Conservation (phyloP, 1,139 yeast genomes). For the Kodamaea sp. region DNA sequence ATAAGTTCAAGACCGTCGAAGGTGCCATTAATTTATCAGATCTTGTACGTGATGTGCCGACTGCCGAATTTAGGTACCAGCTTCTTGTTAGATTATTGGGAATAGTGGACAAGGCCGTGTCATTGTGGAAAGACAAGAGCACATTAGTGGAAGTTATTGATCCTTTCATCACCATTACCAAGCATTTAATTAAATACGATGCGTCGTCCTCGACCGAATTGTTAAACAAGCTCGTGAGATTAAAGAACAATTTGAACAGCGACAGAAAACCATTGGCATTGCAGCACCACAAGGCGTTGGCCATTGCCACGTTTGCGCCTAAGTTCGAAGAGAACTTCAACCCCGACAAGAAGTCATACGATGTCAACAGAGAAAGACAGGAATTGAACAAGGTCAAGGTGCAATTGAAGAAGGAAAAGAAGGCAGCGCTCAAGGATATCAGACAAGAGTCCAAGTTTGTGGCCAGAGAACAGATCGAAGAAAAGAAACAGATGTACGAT, state of each 20-base stretch:
- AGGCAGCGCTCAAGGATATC: conserved; percentile 83
- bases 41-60: conserved; percentile 18
- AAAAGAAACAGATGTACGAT: conserved; percentile 71
- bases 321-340: conserved; percentile 94
- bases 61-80: conserved; percentile 25
- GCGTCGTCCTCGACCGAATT: conserved; percentile 32
- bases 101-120: conserved; percentile 30
- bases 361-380: conserved; percentile 75
- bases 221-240: conserved; percentile 50
- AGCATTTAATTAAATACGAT: conserved; percentile 40
- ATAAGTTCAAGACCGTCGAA: conserved; percentile 5
- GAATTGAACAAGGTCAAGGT: conserved; percentile 82
- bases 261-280: conserved; percentile 75
- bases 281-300: conserved; percentile 84
- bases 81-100: conserved; percentile 29
- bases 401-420: conserved; percentile 88
- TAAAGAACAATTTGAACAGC: conserved; percentile 36
- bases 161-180: conserved; percentile 39
- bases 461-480: conserved; percentile 81
- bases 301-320: conserved; percentile 85
- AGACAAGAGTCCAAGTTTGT: conserved; percentile 86
- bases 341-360: conserved; percentile 92
- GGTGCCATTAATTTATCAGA: conserved; percentile 19
- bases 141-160: conserved; percentile 61
- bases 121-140: conserved; percentile 64